Percentiles rank a stretch among this genome's conserved stretches.
Conservation (phyloP, 148 eudicot species). For the Vaccinium corymbosum region DNA sequence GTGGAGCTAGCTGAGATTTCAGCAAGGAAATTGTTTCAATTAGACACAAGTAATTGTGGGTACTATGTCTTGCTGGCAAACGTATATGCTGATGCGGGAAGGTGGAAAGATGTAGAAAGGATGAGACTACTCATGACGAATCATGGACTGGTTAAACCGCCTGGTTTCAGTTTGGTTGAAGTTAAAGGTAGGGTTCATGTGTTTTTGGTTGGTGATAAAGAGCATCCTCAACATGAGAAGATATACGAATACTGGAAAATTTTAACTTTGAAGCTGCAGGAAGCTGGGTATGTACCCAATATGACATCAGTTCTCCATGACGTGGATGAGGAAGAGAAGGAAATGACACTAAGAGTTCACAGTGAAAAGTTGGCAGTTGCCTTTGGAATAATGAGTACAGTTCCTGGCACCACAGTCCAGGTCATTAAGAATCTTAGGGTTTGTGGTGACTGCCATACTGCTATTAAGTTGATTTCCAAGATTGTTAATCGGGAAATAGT, state of each 20-base stretch:
- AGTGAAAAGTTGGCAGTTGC: constrained; percentile 71
- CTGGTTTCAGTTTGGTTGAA: constrained; percentile 62
- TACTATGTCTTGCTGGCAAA: constrained; percentile 63
- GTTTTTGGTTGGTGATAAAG: constrained; percentile 63
- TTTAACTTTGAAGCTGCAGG: constrained; percentile 51
- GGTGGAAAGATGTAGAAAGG: constrained; percentile 64
- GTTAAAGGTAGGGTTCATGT: constrained; percentile 54
- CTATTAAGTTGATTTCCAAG: constrained; percentile 55
- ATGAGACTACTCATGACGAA: constrained; percentile 48
- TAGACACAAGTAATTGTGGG: constrained; percentile 56
- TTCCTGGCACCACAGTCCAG: constrained; percentile 52
- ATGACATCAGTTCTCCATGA: constrained; percentile 63
- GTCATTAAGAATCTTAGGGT: constrained; percentile 64
- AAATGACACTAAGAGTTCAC: constrained; percentile 47
- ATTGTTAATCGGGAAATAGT: constrained; percentile 54
- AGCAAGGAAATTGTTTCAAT: constrained; percentile 47
- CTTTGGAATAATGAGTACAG: constrained; percentile 51
- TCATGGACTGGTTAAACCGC: constrained; percentile 51
- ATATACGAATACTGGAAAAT: constrained; percentile 43
- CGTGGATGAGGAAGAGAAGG: constrained; percentile 76
- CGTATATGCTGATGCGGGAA: constrained; percentile 75
- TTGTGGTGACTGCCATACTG: constrained; percentile 68
- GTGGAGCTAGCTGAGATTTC: constrained; percentile 62
- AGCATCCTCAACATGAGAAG: constrained; percentile 56
- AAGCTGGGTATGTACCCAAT: constrained; percentile 61